These are phyloP conservation scores for Taphrina sp. DNA, from an alignment of 1,139 yeast species.

Conservation along the genomic window DNA sequence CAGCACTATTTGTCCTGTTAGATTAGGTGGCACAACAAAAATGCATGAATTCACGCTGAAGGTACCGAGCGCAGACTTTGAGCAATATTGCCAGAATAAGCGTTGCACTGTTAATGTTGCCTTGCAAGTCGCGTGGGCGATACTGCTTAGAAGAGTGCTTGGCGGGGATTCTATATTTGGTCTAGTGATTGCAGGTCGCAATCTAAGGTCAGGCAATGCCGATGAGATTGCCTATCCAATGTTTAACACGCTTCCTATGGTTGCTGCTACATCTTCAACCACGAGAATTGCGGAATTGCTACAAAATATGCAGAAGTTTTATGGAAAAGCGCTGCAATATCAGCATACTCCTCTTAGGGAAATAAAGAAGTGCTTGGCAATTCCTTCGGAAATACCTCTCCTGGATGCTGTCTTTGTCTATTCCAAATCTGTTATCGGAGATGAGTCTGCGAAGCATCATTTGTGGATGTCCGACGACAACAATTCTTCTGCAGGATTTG, in stretches of 20 bases:
- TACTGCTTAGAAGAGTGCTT: slow-evolving; percentile 24
- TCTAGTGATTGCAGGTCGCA: slow-evolving; percentile 36
- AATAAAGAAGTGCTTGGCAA: slow-evolving; percentile 37
- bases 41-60: background rate
- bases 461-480: background rate
- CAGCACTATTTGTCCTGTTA: background rate
- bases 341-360: slow-evolving; percentile 38
- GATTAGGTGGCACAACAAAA: background rate
- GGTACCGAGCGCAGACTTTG: background rate
- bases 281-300: slow-evolving; percentile 21
- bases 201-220: slow-evolving; percentile 30
- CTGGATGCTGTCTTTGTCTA: slow-evolving; percentile 37
- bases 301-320: slow-evolving; percentile 29
- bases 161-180: slow-evolving; percentile 36
- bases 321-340: slow-evolving; percentile 27
- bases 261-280: slow-evolving; percentile 17
- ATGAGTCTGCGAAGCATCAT: background rate
- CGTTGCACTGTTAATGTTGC: slow-evolving; percentile 36
- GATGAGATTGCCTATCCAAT: slow-evolving; percentile 37
- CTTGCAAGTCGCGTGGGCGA: slow-evolving; percentile 38
- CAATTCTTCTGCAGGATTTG: slow-evolving; percentile 10
- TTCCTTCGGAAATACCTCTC: slow-evolving; percentile 21
- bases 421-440: too few relatives aligned
- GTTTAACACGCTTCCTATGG: slow-evolving; percentile 39
- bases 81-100: slow-evolving; percentile 3